Percentiles rank a stretch among this genome's conserved stretches.
Conservation (phyloP, 208 protist genomes). For the Wallacemonas collosoma region DNA sequence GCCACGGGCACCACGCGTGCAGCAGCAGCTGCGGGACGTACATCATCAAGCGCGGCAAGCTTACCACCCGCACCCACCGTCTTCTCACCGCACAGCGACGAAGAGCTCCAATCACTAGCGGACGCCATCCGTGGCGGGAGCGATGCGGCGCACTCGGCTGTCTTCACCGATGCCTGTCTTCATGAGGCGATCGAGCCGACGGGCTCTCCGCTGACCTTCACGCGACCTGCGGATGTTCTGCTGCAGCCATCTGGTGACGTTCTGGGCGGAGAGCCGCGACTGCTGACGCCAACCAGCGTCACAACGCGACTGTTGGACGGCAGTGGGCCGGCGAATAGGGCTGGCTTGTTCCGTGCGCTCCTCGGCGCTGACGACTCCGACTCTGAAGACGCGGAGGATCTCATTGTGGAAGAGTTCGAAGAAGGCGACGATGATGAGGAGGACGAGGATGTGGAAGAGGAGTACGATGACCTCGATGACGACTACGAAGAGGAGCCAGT, state of each 20-base stretch:
- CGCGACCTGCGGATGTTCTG: constrained; percentile 1
- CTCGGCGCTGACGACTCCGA: constrained; percentile 1
- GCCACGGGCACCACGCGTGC: too few relatives aligned
- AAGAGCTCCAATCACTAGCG: not conserved
- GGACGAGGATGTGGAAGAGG: constrained; percentile 13
- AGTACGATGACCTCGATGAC: constrained; percentile 18
- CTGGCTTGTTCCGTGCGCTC: not conserved
- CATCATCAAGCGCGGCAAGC: too few relatives aligned
- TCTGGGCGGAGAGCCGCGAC: not conserved
- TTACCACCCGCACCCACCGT: too few relatives aligned
- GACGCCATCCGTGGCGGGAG: not conserved
- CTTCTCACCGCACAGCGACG: too few relatives aligned
- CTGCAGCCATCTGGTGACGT: not conserved
- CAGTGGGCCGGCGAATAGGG: not conserved
- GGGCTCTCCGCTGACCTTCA: constrained; percentile 3
- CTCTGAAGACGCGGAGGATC: constrained; percentile 23
- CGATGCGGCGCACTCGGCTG: not conserved
- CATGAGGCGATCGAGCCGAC: not conserved
- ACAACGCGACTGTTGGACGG: not conserved
- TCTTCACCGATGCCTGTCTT: not conserved
- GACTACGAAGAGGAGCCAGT: not conserved
- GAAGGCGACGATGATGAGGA: constrained; percentile 18
- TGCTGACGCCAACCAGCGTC: constrained; percentile 6
- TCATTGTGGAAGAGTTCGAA: constrained; percentile 27
- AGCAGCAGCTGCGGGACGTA: too few relatives aligned